These are phyloP conservation scores for Osmanthus fragrans DNA, from an alignment of 257 asterid genomes.

Conservation along the genomic window DNA sequence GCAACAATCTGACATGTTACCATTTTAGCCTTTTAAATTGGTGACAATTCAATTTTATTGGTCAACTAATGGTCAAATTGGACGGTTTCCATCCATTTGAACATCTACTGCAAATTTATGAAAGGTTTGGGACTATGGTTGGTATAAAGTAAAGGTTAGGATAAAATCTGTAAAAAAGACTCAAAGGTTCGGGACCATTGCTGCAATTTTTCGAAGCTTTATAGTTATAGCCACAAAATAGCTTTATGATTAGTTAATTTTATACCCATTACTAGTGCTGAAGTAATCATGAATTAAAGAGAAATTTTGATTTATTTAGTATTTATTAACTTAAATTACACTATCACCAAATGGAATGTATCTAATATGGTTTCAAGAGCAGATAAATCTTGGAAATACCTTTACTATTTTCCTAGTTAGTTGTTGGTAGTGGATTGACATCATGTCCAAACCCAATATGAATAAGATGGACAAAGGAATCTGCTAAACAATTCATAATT, in stretches of 20 bases:
- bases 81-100: too few relatives aligned
- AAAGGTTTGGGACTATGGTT: too few relatives aligned
- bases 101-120: too few relatives aligned
- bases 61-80: too few relatives aligned
- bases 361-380: conserved; percentile 11
- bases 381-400: conserved; percentile 15
- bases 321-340: background rate
- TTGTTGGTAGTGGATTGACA: conserved; percentile 18
- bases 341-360: background rate
- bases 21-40: too few relatives aligned
- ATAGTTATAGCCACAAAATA: background rate
- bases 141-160: too few relatives aligned
- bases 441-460: background rate
- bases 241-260: conserved; percentile 9
- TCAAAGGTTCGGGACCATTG: too few relatives aligned
- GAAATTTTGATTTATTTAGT: background rate
- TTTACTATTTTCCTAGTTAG: background rate
- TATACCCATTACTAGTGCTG: conserved; percentile 25
- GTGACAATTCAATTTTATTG: too few relatives aligned
- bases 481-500: background rate
- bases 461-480: background rate
- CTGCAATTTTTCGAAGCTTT: too few relatives aligned
- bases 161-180: too few relatives aligned
- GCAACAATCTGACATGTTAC: too few relatives aligned
- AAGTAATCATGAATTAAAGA: conserved; percentile 16